phyloP scores from a whole-genome alignment of 139 green algal species.

The Volvox africanus region DNA sequence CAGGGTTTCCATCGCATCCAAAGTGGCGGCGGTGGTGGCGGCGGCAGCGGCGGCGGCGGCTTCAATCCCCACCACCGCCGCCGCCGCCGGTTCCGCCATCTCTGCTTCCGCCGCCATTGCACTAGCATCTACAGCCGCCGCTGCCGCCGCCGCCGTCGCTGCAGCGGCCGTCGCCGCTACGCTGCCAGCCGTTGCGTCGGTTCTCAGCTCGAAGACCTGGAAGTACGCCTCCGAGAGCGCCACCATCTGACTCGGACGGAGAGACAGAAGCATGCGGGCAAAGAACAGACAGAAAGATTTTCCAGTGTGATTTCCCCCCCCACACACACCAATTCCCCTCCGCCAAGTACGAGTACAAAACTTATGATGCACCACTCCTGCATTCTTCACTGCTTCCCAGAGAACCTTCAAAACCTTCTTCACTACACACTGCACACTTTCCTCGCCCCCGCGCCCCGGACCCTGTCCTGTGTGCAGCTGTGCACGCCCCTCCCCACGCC shows the following conservation, averaged over 20 bases:
- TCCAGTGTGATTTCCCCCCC: too few species aligned
- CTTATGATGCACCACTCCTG: too few species aligned
- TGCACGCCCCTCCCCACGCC: too few species aligned
- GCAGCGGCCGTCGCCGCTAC: not conserved
- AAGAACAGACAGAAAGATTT: too few species aligned
- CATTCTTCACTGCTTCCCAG: too few species aligned
- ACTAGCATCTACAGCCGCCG: not conserved
- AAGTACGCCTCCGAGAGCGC: constrained; percentile 93
- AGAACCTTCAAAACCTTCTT: too few species aligned
- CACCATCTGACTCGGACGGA: constrained; percentile 73
- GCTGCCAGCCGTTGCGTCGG: constrained; percentile 3
- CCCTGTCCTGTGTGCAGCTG: too few species aligned
- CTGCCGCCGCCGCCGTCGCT: not conserved
- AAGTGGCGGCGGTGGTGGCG: not conserved
- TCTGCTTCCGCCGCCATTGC: not conserved
- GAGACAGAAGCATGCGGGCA: too few species aligned
- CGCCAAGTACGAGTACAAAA: too few species aligned
- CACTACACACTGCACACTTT: too few species aligned
- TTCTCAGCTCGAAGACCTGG: constrained; percentile 81
- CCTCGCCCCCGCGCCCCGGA: too few species aligned
- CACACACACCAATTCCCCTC: too few species aligned
- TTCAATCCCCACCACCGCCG: not conserved
- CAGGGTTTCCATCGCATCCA: not conserved
- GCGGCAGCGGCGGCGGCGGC: not conserved
- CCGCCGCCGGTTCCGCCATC: not conserved